Percentiles rank a stretch among this genome's conserved stretches.
Evolutionary conservation across 805 yeast genomes (phyloP).

Genomic region (Pachysolen tannophilus): DNA sequence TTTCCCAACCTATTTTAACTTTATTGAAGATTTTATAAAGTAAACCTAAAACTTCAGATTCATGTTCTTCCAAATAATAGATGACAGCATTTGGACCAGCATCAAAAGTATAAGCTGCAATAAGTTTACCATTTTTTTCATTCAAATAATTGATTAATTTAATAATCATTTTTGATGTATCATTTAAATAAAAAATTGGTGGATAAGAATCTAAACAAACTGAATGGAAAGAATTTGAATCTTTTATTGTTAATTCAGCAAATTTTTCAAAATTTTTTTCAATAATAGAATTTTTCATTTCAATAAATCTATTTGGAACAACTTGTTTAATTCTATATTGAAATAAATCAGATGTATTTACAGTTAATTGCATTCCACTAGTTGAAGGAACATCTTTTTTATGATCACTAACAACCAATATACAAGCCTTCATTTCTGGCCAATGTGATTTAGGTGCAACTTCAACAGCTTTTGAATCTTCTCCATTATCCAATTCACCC

Average conservation of each 20-base stretch:
- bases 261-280: conserved; percentile 71
- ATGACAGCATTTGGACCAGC: conserved; percentile 99
- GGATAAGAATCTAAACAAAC: conserved; percentile 95
- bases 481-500: conserved; percentile 74
- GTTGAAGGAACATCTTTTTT: conserved; percentile 95
- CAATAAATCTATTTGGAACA: conserved; percentile 78
- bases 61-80: conserved; percentile 76
- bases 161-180: conserved; percentile 77
- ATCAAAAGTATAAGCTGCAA: conserved; percentile 96
- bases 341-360: conserved; percentile 80
- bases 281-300: conserved; percentile 72
- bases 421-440: conserved; percentile 90
- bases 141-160: conserved; percentile 75
- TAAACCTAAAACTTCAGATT: conserved; percentile 62
- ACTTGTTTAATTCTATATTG: conserved; percentile 68
- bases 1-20: conserved; percentile 61
- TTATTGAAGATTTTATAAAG: conserved; percentile 50
- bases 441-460: conserved; percentile 80
- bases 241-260: conserved; percentile 91
- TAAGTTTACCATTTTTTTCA: conserved; percentile 49
- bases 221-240: conserved; percentile 96
- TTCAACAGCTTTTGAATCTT: conserved; percentile 90
- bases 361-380: conserved; percentile 94
- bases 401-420: conserved; percentile 85
- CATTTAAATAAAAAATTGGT: conserved; percentile 91